Conservation (phyloP, 257 asterid genomes). For the Nemophila menziesii region DNA sequence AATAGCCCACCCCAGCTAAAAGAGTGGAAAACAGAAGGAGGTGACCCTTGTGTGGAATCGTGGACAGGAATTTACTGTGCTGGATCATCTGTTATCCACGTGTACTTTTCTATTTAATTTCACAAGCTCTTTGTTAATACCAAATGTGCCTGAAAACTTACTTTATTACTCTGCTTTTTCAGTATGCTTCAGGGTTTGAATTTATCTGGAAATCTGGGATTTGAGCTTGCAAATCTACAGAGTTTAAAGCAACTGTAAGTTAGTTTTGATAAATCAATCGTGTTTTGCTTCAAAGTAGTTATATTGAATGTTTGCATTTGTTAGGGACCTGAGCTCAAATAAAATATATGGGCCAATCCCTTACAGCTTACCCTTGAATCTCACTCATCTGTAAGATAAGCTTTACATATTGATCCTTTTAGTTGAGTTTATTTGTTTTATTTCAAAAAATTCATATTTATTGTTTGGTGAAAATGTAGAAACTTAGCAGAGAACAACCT, state of each 20-base stretch:
- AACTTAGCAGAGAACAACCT: conserved; percentile 67
- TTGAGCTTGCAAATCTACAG: conserved; percentile 46
- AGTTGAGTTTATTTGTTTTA: conserved; percentile 4
- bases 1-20: conserved; percentile 52
- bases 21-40: conserved; percentile 54
- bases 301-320: conserved; percentile 6
- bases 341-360: conserved; percentile 59
- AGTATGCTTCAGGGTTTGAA: conserved; percentile 65
- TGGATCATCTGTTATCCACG: conserved; percentile 47
- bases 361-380: conserved; percentile 47
- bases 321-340: conserved; percentile 77
- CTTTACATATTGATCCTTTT: neutral
- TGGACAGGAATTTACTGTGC: conserved; percentile 76
- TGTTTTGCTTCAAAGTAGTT: conserved; percentile 2
- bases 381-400: conserved; percentile 59
- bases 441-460: neutral
- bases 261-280: neutral
- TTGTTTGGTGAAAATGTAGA: conserved; percentile 30
- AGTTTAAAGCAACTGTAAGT: conserved; percentile 66
- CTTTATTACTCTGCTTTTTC: conserved; percentile 9
- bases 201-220: conserved; percentile 50
- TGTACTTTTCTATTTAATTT: conserved; percentile 25
- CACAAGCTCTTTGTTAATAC: neutral
- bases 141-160: neutral
- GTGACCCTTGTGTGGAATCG: conserved; percentile 75